Evolutionary conservation across 176 grass and related monocot genomes (phyloP).

Genomic region (Carex myosuroides): DNA sequence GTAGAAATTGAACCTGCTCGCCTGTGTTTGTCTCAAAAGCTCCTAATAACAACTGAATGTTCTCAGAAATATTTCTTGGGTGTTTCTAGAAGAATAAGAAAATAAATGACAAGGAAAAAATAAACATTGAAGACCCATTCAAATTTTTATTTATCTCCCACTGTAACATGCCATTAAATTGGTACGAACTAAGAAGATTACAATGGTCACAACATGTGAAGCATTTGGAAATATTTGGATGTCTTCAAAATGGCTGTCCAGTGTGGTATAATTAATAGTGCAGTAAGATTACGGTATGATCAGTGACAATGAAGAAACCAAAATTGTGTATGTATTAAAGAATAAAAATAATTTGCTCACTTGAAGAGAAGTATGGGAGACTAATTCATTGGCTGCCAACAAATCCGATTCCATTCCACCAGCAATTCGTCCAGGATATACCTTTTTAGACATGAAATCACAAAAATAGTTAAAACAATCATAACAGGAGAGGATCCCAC

Average conservation of each 20-base stretch:
- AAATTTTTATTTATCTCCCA: slow-evolving; percentile 6
- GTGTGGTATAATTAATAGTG: not conserved
- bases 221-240: not conserved
- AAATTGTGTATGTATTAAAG: not conserved
- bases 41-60: slow-evolving; percentile 82
- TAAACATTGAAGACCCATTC: slow-evolving; percentile 1
- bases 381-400: slow-evolving; percentile 89
- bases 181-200: not conserved
- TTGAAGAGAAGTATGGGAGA: slow-evolving; percentile 72
- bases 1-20: slow-evolving; percentile 56
- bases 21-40: slow-evolving; percentile 89
- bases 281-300: not conserved
- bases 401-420: slow-evolving; percentile 83
- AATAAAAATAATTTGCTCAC: slow-evolving; percentile 30
- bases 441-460: slow-evolving; percentile 55
- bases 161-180: not conserved
- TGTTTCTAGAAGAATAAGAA: slow-evolving; percentile 43
- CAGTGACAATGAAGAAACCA: not conserved
- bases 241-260: not conserved
- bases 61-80: slow-evolving; percentile 38
- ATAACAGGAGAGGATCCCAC: slow-evolving; percentile 15
- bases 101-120: not conserved
- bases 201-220: not conserved
- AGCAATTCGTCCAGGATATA: slow-evolving; percentile 64
- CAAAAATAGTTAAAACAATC: slow-evolving; percentile 17